Base-by-base conservation (phyloP, 2,329 filamentous ascomycete species). In the Aspergillus clavatus region DNA sequence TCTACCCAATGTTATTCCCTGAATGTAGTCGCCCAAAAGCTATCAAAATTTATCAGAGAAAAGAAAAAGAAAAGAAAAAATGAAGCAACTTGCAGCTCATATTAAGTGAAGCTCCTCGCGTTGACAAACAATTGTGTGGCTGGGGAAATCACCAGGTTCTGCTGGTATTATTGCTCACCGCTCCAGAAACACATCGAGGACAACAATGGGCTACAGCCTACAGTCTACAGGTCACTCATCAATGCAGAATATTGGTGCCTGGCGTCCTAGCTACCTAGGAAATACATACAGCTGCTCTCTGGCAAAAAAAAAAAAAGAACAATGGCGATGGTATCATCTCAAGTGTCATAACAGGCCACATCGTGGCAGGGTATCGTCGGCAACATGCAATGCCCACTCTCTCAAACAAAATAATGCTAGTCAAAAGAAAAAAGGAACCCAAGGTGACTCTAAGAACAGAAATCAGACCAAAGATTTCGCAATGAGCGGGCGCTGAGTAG, bases 311-410 rank as follows among this genome's bases (percentile, higher is more conserved):
- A 10, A 35, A 35, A 35, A 18, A 5, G 6, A 11, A 18, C 16
- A 35, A 18, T 16, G 29, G 18, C 29, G 18, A 33, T 33, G 18
- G 29, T 48, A 54, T 56, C 55, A 45, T 57, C 42, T 42, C 38
- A 53, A 51, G 38, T 37, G 42, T 56, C 55, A 56, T 55, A 57
- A 55, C 55, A 49, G 23, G 47, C 52, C 53, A 56, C 50, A 44
- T 26, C 26, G 47, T 45, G 50, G 50, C 52, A 56, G 54, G 54
- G 54, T 56, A 56, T 56, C 53, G 45, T 55, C 48, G 48, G 51
- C 43, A 52, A 54, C 35, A 40, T 42, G 44, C 40, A 55, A 55
- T 33, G 38, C 31, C 40, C 27, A 36, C 22, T 37, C 23, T 35
- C 35, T 22, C 27, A 38, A 27, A 27, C 46, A 43, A 33, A 27